These are phyloP conservation scores for Chamaecyparis obtusa DNA, from an alignment of 75 land plant species.

Conservation along the genomic window DNA sequence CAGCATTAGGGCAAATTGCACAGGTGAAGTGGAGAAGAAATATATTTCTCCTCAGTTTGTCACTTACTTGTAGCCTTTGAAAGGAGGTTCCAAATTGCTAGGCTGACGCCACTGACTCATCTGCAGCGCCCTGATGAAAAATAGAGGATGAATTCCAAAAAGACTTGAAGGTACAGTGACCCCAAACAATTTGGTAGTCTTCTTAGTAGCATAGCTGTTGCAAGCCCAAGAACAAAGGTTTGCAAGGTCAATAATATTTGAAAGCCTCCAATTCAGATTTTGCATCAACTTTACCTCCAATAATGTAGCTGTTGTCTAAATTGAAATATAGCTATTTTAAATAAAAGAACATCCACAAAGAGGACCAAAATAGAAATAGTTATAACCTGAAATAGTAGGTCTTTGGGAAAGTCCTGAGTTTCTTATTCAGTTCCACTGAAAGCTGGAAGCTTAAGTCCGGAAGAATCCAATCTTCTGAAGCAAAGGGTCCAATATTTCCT, in stretches of 20 bases:
- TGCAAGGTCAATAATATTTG: background rate
- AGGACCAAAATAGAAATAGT: slow-evolving; percentile 1
- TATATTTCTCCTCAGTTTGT: background rate
- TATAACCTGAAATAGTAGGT: slow-evolving; percentile 82
- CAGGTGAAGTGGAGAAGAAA: background rate
- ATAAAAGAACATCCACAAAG: background rate
- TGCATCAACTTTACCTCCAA: background rate
- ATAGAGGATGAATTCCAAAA: slow-evolving; percentile 79
- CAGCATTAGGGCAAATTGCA: background rate
- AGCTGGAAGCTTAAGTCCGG: slow-evolving; percentile 92
- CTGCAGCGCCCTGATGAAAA: slow-evolving; percentile 75
- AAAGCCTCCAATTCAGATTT: background rate
- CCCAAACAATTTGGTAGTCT: slow-evolving; percentile 73
- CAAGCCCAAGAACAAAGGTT: slow-evolving; percentile 9
- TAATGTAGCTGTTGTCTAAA: background rate
- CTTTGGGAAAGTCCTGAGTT: slow-evolving; percentile 66
- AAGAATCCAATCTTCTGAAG: slow-evolving; percentile 87
- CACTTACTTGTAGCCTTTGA: slow-evolving; percentile 84
- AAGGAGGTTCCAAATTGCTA: slow-evolving; percentile 55
- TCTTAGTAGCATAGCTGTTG: slow-evolving; percentile 85
- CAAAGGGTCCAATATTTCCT: slow-evolving; percentile 73
- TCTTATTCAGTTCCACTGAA: slow-evolving; percentile 55
- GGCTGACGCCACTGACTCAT: slow-evolving; percentile 83
- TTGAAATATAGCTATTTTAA: background rate
- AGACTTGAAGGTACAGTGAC: slow-evolving; percentile 71